phyloP scores from a whole-genome alignment of 805 yeast species.

The Candida silvicultrix region DNA sequence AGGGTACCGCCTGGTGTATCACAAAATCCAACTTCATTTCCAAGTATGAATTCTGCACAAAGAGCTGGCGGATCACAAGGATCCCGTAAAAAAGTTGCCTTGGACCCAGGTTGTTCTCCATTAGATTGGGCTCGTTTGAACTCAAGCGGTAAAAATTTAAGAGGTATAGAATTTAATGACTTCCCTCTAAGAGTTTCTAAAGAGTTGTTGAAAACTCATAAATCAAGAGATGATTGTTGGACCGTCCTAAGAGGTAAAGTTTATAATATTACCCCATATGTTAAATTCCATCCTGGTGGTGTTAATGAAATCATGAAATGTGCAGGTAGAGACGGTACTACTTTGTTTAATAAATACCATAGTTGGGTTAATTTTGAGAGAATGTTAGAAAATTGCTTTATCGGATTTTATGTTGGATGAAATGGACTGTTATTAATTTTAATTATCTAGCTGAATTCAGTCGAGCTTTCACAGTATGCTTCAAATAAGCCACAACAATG shows the following conservation, averaged over 20 bases:
- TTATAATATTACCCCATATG: conserved; percentile 79
- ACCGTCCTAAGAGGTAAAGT: conserved; percentile 74
- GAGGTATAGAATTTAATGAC: conserved; percentile 44
- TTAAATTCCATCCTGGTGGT: conserved; percentile 93
- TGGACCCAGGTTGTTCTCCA: conserved; percentile 79
- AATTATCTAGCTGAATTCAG: too few species aligned
- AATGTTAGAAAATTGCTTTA: conserved; percentile 68
- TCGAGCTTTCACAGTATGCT: too few species aligned
- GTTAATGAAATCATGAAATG: conserved; percentile 65
- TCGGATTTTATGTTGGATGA: conserved; percentile 42
- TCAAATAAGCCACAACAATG: too few species aligned
- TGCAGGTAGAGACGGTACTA: conserved; percentile 82
- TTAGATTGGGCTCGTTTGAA: conserved; percentile 76
- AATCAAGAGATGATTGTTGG: conserved; percentile 71
- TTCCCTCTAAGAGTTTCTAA: conserved; percentile 53
- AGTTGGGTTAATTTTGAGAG: conserved; percentile 82
- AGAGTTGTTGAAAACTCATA: conserved; percentile 57
- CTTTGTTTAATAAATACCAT: conserved; percentile 65
- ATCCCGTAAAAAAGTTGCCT: conserved; percentile 46
- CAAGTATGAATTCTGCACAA: conserved; percentile 13
- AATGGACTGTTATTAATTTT: too few species aligned
- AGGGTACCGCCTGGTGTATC: background rate
- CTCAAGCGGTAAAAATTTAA: conserved; percentile 38
- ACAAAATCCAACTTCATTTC: conserved; percentile 3
- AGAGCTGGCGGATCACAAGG: conserved; percentile 10